Evolutionary conservation across 257 asterid species (phyloP).

Genomic region (Vinca minor): DNA sequence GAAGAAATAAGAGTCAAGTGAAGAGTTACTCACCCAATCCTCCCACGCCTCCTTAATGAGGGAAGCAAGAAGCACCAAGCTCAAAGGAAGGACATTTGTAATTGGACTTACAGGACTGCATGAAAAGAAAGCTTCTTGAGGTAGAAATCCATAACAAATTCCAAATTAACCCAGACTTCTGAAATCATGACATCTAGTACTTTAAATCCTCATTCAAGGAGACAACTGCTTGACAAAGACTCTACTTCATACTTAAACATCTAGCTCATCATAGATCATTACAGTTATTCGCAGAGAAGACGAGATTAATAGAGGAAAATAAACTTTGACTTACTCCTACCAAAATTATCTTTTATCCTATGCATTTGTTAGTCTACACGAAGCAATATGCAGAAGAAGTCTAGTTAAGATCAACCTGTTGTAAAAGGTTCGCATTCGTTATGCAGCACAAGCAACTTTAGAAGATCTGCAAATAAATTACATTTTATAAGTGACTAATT

Average conservation of each 20-base stretch:
- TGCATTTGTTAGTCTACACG: not conserved
- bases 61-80: conserved; percentile 96
- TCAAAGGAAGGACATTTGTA: conserved; percentile 91
- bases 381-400: not conserved
- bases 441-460: not conserved
- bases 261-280: not conserved
- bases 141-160: not conserved
- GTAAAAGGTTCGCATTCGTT: not conserved
- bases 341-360: not conserved
- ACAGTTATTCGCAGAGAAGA: not conserved
- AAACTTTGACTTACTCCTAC: not conserved
- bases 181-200: not conserved
- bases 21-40: conserved; percentile 80
- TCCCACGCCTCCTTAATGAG: conserved; percentile 99
- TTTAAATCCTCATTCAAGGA: not conserved
- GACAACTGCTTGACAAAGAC: not conserved
- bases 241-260: not conserved
- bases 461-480: not conserved
- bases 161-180: conserved; percentile 3
- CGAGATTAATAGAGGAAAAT: not conserved
- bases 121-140: conserved; percentile 5
- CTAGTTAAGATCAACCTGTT: not conserved
- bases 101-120: conserved; percentile 99
- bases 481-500: not conserved
- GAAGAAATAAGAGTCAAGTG: not conserved